phyloP scores from a whole-genome alignment of 192 early-diverging fungal species.

The Spinellus fusiger region DNA sequence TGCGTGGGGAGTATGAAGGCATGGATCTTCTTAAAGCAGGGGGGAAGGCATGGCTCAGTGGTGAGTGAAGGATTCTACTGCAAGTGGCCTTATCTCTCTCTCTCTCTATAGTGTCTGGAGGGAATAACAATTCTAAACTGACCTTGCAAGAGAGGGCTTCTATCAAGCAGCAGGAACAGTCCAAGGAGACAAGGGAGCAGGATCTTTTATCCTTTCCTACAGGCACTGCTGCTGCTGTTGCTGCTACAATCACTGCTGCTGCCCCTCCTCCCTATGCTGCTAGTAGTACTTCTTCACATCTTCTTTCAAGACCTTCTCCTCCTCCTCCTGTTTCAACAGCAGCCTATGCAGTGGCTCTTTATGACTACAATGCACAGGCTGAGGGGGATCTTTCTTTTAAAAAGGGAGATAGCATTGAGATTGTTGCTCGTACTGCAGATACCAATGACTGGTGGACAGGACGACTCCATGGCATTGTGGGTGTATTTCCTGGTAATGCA shows the following conservation, averaged over 20 bases:
- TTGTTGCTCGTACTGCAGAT: conserved; percentile 52
- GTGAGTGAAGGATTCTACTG: conserved; percentile 4
- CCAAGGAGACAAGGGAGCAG: too few relatives aligned
- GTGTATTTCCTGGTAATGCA: conserved; percentile 65
- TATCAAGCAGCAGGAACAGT: background rate
- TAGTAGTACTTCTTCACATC: too few relatives aligned
- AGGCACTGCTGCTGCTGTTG: background rate
- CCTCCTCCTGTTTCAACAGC: too few relatives aligned
- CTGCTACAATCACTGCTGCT: background rate
- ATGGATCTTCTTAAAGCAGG: conserved; percentile 27
- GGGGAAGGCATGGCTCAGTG: conserved; percentile 25
- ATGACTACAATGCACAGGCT: conserved; percentile 72
- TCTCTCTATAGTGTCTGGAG: conserved; percentile 7
- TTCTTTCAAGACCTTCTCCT: too few relatives aligned
- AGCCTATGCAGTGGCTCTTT: conserved; percentile 61
- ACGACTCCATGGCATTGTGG: conserved; percentile 48
- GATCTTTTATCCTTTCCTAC: background rate
- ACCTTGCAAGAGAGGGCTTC: conserved; percentile 21
- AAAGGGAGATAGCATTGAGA: conserved; percentile 65
- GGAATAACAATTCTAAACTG: conserved; percentile 14
- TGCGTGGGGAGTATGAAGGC: conserved; percentile 17
- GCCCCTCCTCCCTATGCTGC: conserved; percentile 5
- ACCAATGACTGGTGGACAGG: conserved; percentile 84
- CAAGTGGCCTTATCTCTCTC: background rate
- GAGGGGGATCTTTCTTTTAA: conserved; percentile 66